A percentile compares a stretch with the other conserved stretches of the same genome.
These are phyloP conservation scores for Ananas comosus DNA, from an alignment of 176 grass and related monocot species.

Conservation along the genomic window DNA sequence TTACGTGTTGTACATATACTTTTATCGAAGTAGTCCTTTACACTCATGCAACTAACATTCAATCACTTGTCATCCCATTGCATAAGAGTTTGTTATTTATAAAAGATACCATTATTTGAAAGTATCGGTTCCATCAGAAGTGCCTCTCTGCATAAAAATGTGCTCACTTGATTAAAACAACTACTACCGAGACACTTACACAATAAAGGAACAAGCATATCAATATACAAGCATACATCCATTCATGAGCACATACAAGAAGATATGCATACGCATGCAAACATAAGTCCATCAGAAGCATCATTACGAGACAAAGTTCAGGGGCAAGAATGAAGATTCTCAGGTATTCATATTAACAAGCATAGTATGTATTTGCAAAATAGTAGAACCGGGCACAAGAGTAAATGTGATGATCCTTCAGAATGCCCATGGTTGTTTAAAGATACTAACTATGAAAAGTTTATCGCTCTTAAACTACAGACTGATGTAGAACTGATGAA, in stretches of 20 bases:
- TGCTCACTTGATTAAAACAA: background rate
- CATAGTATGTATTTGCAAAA: too few relatives aligned
- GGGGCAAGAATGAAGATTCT: too few relatives aligned
- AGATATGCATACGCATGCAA: too few relatives aligned
- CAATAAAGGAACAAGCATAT: background rate
- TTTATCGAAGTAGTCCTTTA: too few relatives aligned
- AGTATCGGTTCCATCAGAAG: background rate
- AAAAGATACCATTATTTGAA: background rate
- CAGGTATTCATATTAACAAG: too few relatives aligned
- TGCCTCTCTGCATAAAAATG: background rate
- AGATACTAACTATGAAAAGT: too few relatives aligned
- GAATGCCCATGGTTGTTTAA: background rate
- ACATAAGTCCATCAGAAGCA: too few relatives aligned
- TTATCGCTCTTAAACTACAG: conserved; percentile 22
- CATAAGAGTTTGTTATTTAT: too few relatives aligned
- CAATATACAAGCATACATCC: background rate
- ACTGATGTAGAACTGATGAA: conserved; percentile 81
- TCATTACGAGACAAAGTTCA: too few relatives aligned
- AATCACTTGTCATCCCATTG: too few relatives aligned
- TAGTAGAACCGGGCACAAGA: background rate
- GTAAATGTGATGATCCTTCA: conserved; percentile 15
- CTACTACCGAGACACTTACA: background rate
- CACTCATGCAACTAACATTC: too few relatives aligned
- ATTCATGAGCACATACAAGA: too few relatives aligned
- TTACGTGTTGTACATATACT: background rate